Evolutionary conservation across 2,329 filamentous ascomycete genomes (phyloP).

Genomic region (Ceratocystis eucalypticola): DNA sequence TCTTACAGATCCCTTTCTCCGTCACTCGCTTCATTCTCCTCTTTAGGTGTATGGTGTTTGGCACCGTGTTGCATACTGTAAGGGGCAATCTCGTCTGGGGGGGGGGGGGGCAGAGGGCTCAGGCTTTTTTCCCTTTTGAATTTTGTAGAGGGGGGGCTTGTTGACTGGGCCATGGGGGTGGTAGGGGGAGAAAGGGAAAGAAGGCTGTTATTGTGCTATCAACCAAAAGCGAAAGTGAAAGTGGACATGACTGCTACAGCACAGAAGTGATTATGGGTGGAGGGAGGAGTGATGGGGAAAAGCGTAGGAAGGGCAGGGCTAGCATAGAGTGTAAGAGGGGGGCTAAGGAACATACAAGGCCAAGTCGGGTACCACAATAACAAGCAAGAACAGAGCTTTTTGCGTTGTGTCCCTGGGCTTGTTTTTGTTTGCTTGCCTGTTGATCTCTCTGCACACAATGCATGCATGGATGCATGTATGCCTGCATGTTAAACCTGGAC

Average conservation of each 20-base stretch:
- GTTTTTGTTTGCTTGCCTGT: background rate
- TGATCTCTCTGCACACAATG: constrained; percentile 9
- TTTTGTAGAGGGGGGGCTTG: background rate
- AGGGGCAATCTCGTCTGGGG: constrained; percentile 7
- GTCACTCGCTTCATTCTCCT: background rate
- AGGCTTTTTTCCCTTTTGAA: background rate
- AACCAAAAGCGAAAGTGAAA: constrained; percentile 3
- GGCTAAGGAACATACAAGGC: background rate
- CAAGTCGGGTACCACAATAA: constrained; percentile 2
- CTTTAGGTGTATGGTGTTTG: background rate
- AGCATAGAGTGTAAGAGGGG: background rate
- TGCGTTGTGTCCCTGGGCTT: background rate
- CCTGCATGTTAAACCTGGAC: background rate
- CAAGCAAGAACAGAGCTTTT: constrained; percentile 6
- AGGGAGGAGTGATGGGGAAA: background rate
- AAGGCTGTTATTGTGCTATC: background rate
- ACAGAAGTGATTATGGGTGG: background rate
- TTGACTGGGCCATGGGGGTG: background rate
- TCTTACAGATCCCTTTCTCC: background rate
- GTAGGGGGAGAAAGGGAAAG: background rate
- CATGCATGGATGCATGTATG: background rate
- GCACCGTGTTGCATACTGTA: background rate
- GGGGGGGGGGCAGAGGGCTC: background rate
- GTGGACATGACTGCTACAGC: constrained; percentile 3
- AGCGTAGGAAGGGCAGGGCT: background rate